These are phyloP conservation scores for Ophiorrhiza pumila DNA, from an alignment of 257 asterid genomes.

Conservation along the genomic window DNA sequence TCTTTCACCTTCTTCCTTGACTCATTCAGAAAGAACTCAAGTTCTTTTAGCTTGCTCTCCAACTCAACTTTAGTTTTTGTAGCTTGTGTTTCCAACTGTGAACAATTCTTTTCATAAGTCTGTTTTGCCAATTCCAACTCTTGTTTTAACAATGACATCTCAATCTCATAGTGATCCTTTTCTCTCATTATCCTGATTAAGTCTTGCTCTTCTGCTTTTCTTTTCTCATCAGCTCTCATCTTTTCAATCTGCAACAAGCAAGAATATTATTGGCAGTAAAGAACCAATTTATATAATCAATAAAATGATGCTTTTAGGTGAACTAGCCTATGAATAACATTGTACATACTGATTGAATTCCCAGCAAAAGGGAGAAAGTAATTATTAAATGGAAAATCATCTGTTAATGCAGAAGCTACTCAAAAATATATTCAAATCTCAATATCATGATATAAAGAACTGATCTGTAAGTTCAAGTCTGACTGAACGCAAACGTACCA, in stretches of 20 bases:
- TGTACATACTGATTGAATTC: background rate
- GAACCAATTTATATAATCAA: background rate
- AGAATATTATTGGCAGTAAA: conserved; percentile 5
- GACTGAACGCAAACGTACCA: background rate
- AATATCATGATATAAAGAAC: background rate
- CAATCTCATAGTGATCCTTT: conserved; percentile 49
- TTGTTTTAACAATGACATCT: conserved; percentile 51
- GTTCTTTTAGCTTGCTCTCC: conserved; percentile 59
- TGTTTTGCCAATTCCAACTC: conserved; percentile 48
- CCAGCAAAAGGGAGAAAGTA: background rate
- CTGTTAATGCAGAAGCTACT: background rate
- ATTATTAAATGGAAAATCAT: too few species aligned
- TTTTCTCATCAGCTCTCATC: conserved; percentile 63
- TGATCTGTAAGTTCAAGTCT: background rate
- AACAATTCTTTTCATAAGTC: conserved; percentile 47
- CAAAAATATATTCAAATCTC: background rate
- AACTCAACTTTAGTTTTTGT: conserved; percentile 51
- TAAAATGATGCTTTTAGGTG: background rate
- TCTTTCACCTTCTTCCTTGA: conserved; percentile 69
- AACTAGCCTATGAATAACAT: background rate
- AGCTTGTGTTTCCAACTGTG: conserved; percentile 51
- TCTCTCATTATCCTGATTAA: conserved; percentile 54
- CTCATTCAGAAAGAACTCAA: conserved; percentile 55
- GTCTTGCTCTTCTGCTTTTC: conserved; percentile 51
- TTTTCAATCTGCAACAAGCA: conserved; percentile 61